These are phyloP conservation scores for Leishmania major DNA, from an alignment of 208 protist species.

Conservation along the genomic window DNA sequence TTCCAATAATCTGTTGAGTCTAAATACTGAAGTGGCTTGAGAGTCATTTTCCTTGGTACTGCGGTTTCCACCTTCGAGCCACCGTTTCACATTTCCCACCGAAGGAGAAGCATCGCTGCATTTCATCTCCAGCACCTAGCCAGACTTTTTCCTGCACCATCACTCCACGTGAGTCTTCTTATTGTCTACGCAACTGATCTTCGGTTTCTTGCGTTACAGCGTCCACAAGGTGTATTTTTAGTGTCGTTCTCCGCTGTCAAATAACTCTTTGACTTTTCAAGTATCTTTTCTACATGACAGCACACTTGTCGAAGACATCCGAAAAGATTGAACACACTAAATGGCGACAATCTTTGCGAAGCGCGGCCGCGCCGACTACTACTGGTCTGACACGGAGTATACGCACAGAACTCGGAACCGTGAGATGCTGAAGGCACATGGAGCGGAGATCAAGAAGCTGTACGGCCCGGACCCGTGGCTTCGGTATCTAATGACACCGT, in stretches of 20 bases:
- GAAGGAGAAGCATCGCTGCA: neutral
- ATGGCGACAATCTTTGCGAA: conserved; percentile 31
- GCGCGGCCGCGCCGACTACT: conserved; percentile 60
- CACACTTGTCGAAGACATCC: neutral
- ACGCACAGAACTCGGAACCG: conserved; percentile 69
- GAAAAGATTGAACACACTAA: neutral
- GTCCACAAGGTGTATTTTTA: neutral
- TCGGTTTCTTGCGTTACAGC: neutral
- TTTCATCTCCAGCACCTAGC: neutral
- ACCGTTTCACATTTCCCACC: neutral
- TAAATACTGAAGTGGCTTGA: neutral
- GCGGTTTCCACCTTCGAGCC: neutral
- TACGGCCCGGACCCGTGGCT: conserved; percentile 71
- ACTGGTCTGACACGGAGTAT: conserved; percentile 71
- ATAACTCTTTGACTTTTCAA: too few relatives aligned
- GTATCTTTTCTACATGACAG: neutral
- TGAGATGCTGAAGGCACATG: conserved; percentile 82
- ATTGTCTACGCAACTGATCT: neutral
- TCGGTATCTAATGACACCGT: conserved; percentile 40
- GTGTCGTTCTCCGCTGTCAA: neutral
- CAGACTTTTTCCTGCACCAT: neutral
- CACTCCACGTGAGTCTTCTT: neutral
- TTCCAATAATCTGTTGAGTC: neutral
- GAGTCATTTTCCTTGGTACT: neutral
- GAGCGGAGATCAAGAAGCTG: conserved; percentile 78